Evolutionary conservation across 129 eudicot species (phyloP), one percentile per base, ranked within the genome.

Genomic region (Lactuca sativa): DNA sequence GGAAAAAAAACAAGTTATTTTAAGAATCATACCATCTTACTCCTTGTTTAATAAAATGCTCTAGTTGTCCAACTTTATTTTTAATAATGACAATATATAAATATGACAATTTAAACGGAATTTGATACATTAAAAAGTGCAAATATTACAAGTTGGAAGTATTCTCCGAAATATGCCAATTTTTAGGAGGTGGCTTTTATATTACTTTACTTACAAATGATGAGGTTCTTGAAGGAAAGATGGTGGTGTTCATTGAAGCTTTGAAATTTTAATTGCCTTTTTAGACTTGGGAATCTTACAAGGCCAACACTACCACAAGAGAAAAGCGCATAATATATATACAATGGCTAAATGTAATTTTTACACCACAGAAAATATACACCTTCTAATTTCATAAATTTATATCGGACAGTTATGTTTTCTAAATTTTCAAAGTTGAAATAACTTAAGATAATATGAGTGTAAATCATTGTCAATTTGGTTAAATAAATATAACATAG

Each of bases 91-190:
- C 44, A 41, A 52, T 36, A 38, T 32, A 38, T 40, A 63, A 14
- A 62, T 25, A 7, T 57, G 59, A 43, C 34, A 30, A 55, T 25
- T 37, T 30, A 52, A 73, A 56, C 14, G 52, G 21, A 64, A 63
- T 55, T 52, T 63, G 69, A 55, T 55, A 54, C 63, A 63, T 64
- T 53, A 21, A 73, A 40, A 75, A 75, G 80, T 75, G 41, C 2
- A 41, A 75, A 75, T 57, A 62, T 67, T 59, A 49, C 66, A 75
- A 61, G 63, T 49, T 59, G 74, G 69, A 40, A 37, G 44, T 75
- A 75, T 75, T 67, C 69, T 75, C 41, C 62, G 25, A 67, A 67
- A 67, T 75, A 75, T 75, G 80, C 74, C 80, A 75, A 75, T 31
- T 34, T 67, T 48, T 67, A 36, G 66, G 62, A 74, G 73, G 73